phyloP scores from a whole-genome alignment of 495 filamentous ascomycete species.

The Hypoxylon intermedium region DNA sequence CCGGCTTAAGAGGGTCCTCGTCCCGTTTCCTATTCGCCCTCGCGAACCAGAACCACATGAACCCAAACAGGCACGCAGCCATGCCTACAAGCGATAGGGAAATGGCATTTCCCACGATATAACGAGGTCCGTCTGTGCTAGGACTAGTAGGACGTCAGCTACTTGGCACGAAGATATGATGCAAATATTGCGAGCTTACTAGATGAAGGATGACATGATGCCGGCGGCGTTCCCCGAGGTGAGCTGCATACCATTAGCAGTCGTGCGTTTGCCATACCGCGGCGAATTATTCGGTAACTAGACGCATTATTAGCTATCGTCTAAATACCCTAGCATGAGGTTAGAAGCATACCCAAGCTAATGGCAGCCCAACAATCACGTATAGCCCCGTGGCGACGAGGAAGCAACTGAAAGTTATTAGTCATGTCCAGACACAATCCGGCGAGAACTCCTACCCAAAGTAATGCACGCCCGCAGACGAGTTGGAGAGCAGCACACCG shows the following conservation, averaged over 20 bases:
- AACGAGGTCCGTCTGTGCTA: slow-evolving; percentile 53
- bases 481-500: slow-evolving; percentile 66
- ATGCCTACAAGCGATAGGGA: slow-evolving; percentile 62
- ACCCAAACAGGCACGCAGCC: slow-evolving; percentile 52
- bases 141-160: slow-evolving; percentile 37
- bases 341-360: slow-evolving; percentile 65
- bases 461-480: slow-evolving; percentile 69
- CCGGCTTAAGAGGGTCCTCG: slow-evolving; percentile 59
- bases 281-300: slow-evolving; percentile 60
- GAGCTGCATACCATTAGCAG: slow-evolving; percentile 72
- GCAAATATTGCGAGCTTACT: slow-evolving; percentile 40
- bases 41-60: slow-evolving; percentile 63
- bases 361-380: slow-evolving; percentile 70
- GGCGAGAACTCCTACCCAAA: slow-evolving; percentile 47
- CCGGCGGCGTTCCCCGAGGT: slow-evolving; percentile 72
- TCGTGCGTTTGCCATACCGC: slow-evolving; percentile 75
- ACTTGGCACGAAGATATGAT: not conserved
- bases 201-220: slow-evolving; percentile 73
- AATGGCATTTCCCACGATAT: slow-evolving; percentile 61
- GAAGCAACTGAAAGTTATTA: slow-evolving; percentile 61
- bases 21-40: slow-evolving; percentile 63
- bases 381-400: slow-evolving; percentile 75
- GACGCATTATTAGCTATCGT: slow-evolving; percentile 10
- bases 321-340: not conserved
- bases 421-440: not conserved